Evolutionary conservation across 2,329 filamentous ascomycete species (phyloP).

Genomic region (Epichloe baconii): DNA sequence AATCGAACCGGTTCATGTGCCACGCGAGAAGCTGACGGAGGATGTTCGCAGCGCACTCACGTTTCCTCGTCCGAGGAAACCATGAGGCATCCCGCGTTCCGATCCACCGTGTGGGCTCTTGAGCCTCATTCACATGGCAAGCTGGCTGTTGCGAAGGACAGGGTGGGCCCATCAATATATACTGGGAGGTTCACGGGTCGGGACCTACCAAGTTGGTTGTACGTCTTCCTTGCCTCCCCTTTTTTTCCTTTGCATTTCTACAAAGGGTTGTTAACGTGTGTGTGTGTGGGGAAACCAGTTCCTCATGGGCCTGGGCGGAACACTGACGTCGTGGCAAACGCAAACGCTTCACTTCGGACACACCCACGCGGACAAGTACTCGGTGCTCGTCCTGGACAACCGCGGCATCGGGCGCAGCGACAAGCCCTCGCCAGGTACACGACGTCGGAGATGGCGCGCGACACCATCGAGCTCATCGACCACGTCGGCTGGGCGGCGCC

Average conservation of each 20-base stretch:
- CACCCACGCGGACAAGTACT: constrained; percentile 51
- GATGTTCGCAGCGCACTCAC: neutral
- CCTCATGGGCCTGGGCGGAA: constrained; percentile 67
- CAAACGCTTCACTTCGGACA: constrained; percentile 77
- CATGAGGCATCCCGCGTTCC: constrained; percentile 51
- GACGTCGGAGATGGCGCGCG: constrained; percentile 72
- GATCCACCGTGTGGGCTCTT: constrained; percentile 55
- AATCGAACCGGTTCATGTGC: too few relatives aligned
- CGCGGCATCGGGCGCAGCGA: constrained; percentile 71
- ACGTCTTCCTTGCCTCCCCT: too few relatives aligned
- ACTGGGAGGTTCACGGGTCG: constrained; percentile 68
- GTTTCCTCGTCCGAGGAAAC: constrained; percentile 42
- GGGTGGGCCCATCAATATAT: constrained; percentile 66
- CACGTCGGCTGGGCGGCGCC: constrained; percentile 52
- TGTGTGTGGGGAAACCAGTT: constrained; percentile 27
- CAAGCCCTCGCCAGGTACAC: constrained; percentile 69
- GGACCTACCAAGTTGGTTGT: constrained; percentile 63
- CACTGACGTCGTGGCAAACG: constrained; percentile 61
- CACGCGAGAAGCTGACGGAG: too few relatives aligned
- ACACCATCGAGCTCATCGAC: constrained; percentile 54
- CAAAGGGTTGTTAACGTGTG: too few relatives aligned
- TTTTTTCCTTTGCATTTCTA: too few relatives aligned
- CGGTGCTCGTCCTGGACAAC: constrained; percentile 69
- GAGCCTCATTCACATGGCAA: constrained; percentile 50
- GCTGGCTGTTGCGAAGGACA: constrained; percentile 49